These are phyloP conservation scores for Schizochytrium sp. DNA, from an alignment of 108 stramenopile species.

Conservation along the genomic window DNA sequence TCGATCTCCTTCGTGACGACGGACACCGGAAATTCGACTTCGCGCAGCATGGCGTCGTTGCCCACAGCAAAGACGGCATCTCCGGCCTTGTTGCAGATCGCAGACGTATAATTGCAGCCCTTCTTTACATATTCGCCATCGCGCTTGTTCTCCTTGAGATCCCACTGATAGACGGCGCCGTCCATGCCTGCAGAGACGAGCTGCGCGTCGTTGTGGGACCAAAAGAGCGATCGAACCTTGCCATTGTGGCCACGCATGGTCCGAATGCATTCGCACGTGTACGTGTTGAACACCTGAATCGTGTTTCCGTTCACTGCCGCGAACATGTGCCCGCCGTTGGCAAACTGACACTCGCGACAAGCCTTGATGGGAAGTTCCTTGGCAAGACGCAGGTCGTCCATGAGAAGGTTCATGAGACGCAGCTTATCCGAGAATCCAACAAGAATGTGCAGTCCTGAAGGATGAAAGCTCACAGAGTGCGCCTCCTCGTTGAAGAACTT, in stretches of 20 bases:
- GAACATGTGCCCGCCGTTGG: slow-evolving; percentile 52
- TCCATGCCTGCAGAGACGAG: slow-evolving; percentile 48
- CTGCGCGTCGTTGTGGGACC: slow-evolving; percentile 35
- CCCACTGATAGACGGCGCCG: slow-evolving; percentile 48
- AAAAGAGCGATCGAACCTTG: slow-evolving; percentile 38
- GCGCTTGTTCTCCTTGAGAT: slow-evolving; percentile 35
- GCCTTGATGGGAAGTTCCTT: slow-evolving; percentile 38
- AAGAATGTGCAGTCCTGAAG: slow-evolving; percentile 46
- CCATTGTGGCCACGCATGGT: slow-evolving; percentile 52
- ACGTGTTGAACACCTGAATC: slow-evolving; percentile 38
- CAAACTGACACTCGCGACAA: slow-evolving; percentile 38
- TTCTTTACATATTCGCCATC: slow-evolving; percentile 53
- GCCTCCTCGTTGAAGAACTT: slow-evolving; percentile 37
- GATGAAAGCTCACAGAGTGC: slow-evolving; percentile 37
- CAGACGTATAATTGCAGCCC: slow-evolving; percentile 44
- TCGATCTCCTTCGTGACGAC: slow-evolving; percentile 34
- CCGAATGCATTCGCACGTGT: slow-evolving; percentile 35
- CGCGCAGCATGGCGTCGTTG: slow-evolving; percentile 42
- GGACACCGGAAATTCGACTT: slow-evolving; percentile 45
- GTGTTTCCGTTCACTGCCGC: slow-evolving; percentile 39
- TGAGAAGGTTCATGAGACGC: slow-evolving; percentile 49
- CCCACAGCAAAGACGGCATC: slow-evolving; percentile 41
- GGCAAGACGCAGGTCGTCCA: slow-evolving; percentile 46
- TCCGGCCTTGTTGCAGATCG: slow-evolving; percentile 30
- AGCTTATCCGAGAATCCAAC: slow-evolving; percentile 46